Base-by-base conservation (phyloP, 2,329 filamentous ascomycete genomes). In the Stemphylium vesicarium region DNA sequence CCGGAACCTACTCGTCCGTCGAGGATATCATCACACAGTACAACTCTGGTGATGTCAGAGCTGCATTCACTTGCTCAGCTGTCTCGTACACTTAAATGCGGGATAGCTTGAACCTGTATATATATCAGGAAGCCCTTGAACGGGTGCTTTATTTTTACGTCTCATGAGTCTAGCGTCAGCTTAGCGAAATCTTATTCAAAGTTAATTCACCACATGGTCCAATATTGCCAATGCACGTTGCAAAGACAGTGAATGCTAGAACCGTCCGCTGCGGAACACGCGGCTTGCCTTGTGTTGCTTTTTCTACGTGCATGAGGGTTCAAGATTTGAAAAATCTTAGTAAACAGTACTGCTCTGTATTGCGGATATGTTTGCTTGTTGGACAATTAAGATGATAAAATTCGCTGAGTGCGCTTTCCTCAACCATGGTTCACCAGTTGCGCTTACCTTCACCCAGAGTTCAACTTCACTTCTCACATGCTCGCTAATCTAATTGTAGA, bases 1-100 rank as follows among this genome's bases (percentile, higher is more conserved):
- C 74, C 11, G 79, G 79, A 41, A 79, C 78, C 9, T 80, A 80
- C 52, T 76, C 78, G 2, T 74, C 69, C 53, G 77, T 80, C 15
- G 63, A 77, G 66, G 78, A 80, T 56, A 81, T 81, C 42, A 64
- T 76, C 5, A 65, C 74, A 20, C 70, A 76, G 63, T 80, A 80
- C 57, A 66, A 56, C 26, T 56, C 54, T 5, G 77, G 77, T 6
- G 48, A 46, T 26, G 77, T 79, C 1, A 66, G 78, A 45, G 69
- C 73, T 35, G 62, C 75, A 4, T 81, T 81, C 38, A 78, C 74
- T 3, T 80, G 78, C 63, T 60, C 63, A 10, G 68, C 72, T 3
- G 36, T 40, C 4, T 57, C 72, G 12, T 77, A 77, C 39, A 53
- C 69, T 37, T 72, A 65, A 38, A 41, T 26, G 32, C 12, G n/a